These are phyloP conservation scores for Trebouxia sp. DNA, from an alignment of 139 green algal species.

Conservation along the genomic window DNA sequence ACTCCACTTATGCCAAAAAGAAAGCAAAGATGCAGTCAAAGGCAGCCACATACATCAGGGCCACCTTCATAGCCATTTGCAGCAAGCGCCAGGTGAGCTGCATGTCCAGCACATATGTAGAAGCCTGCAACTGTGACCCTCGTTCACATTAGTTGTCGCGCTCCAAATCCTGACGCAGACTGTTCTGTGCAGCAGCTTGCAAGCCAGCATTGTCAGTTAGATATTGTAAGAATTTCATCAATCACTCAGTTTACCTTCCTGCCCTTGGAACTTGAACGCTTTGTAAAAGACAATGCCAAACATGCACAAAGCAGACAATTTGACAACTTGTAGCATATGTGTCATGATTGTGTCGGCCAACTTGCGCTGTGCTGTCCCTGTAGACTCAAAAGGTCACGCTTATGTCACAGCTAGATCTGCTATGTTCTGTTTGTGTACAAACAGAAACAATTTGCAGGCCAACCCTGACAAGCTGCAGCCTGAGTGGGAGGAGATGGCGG, in stretches of 20 bases:
- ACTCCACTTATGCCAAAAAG: constrained; percentile 12
- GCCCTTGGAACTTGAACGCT: no score
- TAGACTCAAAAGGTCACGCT: no score
- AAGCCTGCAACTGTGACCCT: not conserved
- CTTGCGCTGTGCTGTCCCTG: no score
- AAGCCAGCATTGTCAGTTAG: no score
- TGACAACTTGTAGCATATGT: no score
- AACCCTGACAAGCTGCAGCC: constrained; percentile 49
- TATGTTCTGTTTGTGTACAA: no score
- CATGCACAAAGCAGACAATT: not conserved
- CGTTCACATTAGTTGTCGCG: not conserved
- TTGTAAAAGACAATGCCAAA: no score
- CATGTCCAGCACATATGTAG: not conserved
- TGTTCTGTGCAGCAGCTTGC: not conserved
- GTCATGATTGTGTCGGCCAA: no score
- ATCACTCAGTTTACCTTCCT: no score
- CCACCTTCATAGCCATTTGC: constrained; percentile 53
- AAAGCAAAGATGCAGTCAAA: constrained; percentile 28
- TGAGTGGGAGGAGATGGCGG: constrained; percentile 67
- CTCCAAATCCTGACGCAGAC: no score
- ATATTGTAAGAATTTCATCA: no score
- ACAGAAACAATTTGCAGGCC: not conserved
- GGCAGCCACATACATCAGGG: not conserved
- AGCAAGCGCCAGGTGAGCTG: constrained; percentile 9
- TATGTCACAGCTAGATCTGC: no score